A percentile compares a stretch with the other conserved stretches of the same genome.
Evolutionary conservation across 345 rosid species (phyloP).

Genomic region (Melaleuca quinquenervia): DNA sequence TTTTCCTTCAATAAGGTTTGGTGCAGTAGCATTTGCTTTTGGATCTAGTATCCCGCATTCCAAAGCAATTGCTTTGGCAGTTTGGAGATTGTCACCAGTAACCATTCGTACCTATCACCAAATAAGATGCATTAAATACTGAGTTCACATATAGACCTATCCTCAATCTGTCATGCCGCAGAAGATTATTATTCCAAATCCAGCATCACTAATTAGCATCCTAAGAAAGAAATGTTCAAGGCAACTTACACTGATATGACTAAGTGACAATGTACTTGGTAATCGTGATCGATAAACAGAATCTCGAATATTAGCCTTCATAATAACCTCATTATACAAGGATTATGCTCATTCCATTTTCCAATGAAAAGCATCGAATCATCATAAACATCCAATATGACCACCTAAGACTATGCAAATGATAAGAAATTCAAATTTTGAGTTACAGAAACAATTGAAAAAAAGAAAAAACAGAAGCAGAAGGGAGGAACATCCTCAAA

Average conservation of each 20-base stretch:
- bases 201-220: not conserved
- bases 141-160: not conserved
- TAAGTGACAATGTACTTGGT: not conserved
- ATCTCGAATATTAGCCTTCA: not conserved
- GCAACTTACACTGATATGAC: rapidly evolving
- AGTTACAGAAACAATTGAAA: not conserved
- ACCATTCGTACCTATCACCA: constrained; percentile 7
- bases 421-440: not conserved
- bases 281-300: not conserved
- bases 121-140: not conserved
- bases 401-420: not conserved
- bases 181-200: not conserved
- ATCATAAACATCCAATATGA: not conserved
- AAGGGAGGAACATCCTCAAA: not conserved
- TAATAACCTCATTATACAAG: not conserved
- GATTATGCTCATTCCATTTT: not conserved
- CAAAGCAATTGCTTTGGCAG: constrained; percentile 10
- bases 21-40: not conserved
- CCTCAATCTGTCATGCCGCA: not conserved
- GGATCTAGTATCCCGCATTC: constrained; percentile 10
- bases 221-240: not conserved
- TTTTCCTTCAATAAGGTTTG: constrained; percentile 7
- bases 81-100: constrained; percentile 10
- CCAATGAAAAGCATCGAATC: not conserved
- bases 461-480: not conserved